Conservation (phyloP, 805 yeast genomes). For the Metschnikowia baotianmanensis region DNA sequence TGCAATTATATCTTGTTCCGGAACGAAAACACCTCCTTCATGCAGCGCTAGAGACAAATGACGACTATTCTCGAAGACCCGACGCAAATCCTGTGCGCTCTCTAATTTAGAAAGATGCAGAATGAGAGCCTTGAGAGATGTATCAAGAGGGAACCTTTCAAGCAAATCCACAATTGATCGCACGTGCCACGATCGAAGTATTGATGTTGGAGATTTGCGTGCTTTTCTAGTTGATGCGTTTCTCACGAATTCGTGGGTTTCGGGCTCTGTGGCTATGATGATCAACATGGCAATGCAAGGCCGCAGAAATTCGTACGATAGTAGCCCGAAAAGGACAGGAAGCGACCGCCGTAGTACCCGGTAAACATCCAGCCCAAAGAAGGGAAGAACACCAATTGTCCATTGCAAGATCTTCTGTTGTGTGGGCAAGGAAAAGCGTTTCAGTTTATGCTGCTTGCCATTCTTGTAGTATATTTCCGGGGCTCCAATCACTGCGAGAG, state of each 20-base stretch:
- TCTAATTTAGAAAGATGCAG: slow-evolving; percentile 7
- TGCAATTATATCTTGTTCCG: not conserved
- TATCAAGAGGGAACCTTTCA: slow-evolving; percentile 15
- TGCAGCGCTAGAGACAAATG: not conserved
- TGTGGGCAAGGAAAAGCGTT: slow-evolving; percentile 13
- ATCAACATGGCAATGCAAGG: slow-evolving; percentile 15
- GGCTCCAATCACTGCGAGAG: slow-evolving; percentile 16
- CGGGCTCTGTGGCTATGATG: slow-evolving; percentile 8
- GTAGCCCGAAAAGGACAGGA: slow-evolving; percentile 17
- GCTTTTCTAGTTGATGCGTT: not conserved
- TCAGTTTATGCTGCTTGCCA: slow-evolving; percentile 21
- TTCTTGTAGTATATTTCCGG: slow-evolving; percentile 18
- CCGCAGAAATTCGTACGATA: slow-evolving; percentile 18
- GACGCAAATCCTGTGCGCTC: slow-evolving; percentile 1
- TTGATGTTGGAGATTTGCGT: not conserved
- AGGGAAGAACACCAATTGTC: slow-evolving; percentile 15
- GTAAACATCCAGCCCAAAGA: slow-evolving; percentile 10
- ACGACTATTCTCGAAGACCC: not conserved
- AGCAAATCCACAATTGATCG: slow-evolving; percentile 11
- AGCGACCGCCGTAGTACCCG: slow-evolving; percentile 7
- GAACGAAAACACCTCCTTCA: slow-evolving; percentile 2
- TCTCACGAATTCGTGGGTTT: no score
- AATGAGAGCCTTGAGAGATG: slow-evolving; percentile 10
- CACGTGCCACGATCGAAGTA: slow-evolving; percentile 16
- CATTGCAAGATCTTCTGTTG: slow-evolving; percentile 18